These are phyloP conservation scores for Linnemannia zychae DNA, from an alignment of 192 early-diverging fungal species.

Conservation along the genomic window DNA sequence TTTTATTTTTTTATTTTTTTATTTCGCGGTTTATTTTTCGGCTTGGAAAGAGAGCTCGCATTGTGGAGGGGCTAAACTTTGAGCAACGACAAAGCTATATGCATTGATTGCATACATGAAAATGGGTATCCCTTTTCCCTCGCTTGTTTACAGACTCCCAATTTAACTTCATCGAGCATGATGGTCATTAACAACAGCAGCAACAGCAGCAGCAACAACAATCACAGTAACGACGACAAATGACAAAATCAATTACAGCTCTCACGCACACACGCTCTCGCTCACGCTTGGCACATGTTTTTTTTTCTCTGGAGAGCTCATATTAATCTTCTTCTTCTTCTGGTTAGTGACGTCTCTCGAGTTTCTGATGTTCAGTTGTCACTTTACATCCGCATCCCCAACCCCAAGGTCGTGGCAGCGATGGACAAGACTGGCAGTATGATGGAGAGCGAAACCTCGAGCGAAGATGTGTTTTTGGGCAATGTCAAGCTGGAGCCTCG, in stretches of 20 bases:
- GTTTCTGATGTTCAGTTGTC: conserved; percentile 73
- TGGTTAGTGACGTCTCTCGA: conserved; percentile 69
- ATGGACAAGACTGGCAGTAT: conserved; percentile 59
- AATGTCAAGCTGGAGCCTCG: conserved; percentile 69
- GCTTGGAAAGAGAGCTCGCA: neutral
- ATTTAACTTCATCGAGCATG: neutral
- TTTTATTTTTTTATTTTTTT: neutral
- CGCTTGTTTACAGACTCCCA: neutral
- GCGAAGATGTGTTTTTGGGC: conserved; percentile 69
- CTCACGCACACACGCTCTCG: neutral
- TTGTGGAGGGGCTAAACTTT: conserved; percentile 1
- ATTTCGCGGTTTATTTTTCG: neutral
- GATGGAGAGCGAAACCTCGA: conserved; percentile 43
- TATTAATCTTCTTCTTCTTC: neutral
- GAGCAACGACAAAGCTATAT: neutral
- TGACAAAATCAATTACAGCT: neutral
- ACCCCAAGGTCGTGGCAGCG: conserved; percentile 57
- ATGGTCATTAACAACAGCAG: neutral
- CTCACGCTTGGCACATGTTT: neutral
- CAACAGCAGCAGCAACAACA: neutral
- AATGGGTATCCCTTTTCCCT: neutral
- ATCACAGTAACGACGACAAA: neutral
- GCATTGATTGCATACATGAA: neutral
- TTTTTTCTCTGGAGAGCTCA: neutral
- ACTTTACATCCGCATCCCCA: conserved; percentile 69